These are phyloP conservation scores for Isabelozyma gotoi DNA, from an alignment of 805 yeast species.

Conservation along the genomic window DNA sequence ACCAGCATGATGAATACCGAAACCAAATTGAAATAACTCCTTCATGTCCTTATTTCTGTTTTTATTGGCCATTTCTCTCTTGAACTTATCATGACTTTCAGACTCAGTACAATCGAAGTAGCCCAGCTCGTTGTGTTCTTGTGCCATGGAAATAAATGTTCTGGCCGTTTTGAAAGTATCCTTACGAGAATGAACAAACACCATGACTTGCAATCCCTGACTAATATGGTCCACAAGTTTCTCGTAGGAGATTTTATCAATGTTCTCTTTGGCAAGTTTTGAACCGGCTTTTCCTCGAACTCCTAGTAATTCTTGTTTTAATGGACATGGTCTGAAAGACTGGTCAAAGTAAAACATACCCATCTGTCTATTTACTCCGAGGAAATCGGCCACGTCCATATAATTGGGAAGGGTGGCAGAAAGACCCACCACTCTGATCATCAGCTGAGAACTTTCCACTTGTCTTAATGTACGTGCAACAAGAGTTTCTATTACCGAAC, in stretches of 20 bases:
- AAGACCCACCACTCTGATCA: conserved; percentile 91
- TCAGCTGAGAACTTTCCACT: conserved; percentile 89
- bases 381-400: conserved; percentile 90
- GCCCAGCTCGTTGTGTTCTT: conserved; percentile 53
- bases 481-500: conserved; percentile 92
- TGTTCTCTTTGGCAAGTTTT: conserved; percentile 64
- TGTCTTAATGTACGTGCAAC: conserved; percentile 94
- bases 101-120: conserved; percentile 58
- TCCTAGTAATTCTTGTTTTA: conserved; percentile 84
- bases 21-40: conserved; percentile 78
- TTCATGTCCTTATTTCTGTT: conserved; percentile 76
- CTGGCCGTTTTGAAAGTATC: conserved; percentile 86
- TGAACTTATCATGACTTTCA: conserved; percentile 42
- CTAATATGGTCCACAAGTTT: conserved; percentile 66
- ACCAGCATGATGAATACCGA: conserved; percentile 98
- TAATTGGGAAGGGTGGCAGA: conserved; percentile 94
- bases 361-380: conserved; percentile 83
- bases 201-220: conserved; percentile 88
- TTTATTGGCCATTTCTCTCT: conserved; percentile 63
- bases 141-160: conserved; percentile 67
- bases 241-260: conserved; percentile 75
- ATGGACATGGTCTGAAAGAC: conserved; percentile 89
- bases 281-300: conserved; percentile 85
- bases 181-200: conserved; percentile 92
- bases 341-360: conserved; percentile 96